These are phyloP conservation scores for Lobulomyces angularis DNA, from an alignment of 192 early-diverging fungal genomes.

Conservation along the genomic window DNA sequence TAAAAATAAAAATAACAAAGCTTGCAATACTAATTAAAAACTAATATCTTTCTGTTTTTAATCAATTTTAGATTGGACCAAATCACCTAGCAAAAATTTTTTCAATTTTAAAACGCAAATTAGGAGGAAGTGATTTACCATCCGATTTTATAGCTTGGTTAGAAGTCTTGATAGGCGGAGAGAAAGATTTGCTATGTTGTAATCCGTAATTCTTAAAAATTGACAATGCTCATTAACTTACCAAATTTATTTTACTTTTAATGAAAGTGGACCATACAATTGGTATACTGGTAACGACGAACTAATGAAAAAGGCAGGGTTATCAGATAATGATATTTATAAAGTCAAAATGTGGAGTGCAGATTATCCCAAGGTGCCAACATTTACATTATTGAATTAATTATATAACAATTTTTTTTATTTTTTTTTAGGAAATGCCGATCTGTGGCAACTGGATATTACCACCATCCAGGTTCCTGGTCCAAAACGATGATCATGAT, in stretches of 20 bases:
- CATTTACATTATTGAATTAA: slow-evolving; percentile 3
- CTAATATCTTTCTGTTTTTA: too few relatives aligned
- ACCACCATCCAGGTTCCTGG: slow-evolving; percentile 12
- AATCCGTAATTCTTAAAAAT: too few relatives aligned
- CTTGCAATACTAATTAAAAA: too few relatives aligned
- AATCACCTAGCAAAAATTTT: slow-evolving; percentile 4
- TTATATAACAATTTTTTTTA: background rate
- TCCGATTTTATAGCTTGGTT: slow-evolving; percentile 17
- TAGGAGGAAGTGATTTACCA: slow-evolving; percentile 13
- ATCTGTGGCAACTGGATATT: slow-evolving; percentile 12
- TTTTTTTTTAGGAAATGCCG: too few relatives aligned
- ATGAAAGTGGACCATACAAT: slow-evolving; percentile 3
- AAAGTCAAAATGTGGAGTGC: slow-evolving; percentile 17
- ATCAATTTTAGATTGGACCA: too few relatives aligned
- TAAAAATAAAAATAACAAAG: too few relatives aligned
- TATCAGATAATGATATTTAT: slow-evolving; percentile 6
- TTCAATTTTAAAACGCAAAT: slow-evolving; percentile 5
- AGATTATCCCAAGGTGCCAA: slow-evolving; percentile 18
- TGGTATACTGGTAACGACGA: slow-evolving; percentile 3
- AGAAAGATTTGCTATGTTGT: slow-evolving; percentile 14
- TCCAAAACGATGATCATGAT: too few relatives aligned
- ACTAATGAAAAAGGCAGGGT: background rate
- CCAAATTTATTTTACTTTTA: too few relatives aligned
- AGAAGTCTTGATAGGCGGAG: too few relatives aligned
- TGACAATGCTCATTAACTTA: too few relatives aligned